These are phyloP conservation scores for Neurospora sp. DNA, from an alignment of 495 filamentous ascomycete genomes.

Conservation along the genomic window DNA sequence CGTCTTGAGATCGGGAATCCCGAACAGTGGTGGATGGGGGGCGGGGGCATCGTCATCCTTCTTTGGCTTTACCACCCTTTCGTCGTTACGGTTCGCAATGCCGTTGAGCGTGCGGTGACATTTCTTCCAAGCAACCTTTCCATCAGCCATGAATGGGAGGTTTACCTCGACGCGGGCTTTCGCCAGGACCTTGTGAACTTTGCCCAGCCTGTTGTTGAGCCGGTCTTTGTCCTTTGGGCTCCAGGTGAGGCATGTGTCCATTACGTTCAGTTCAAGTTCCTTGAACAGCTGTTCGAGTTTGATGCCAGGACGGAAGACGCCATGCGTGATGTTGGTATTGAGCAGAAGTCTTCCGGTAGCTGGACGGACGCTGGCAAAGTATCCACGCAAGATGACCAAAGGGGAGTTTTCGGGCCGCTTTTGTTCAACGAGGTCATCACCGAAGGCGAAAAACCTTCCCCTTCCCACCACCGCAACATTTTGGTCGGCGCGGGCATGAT, in stretches of 20 bases:
- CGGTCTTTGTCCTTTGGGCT: background rate
- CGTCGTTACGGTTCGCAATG: conserved; percentile 26
- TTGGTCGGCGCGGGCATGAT: conserved; percentile 24
- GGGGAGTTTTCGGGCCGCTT: conserved; percentile 18
- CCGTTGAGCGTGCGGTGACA: conserved; percentile 35
- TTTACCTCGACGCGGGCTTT: conserved; percentile 32
- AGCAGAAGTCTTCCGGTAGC: conserved; percentile 54
- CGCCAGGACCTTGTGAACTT: conserved; percentile 34
- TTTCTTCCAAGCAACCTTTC: background rate
- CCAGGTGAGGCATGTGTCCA: background rate
- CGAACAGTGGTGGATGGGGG: background rate
- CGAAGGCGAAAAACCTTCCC: conserved; percentile 34
- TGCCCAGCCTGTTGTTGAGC: background rate
- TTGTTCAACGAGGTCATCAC: conserved; percentile 7
- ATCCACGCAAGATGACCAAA: conserved; percentile 48
- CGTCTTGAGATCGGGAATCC: background rate
- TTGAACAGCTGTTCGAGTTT: conserved; percentile 15
- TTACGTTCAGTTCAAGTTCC: background rate
- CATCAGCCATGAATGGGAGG: conserved; percentile 16
- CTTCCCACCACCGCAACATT: conserved; percentile 24
- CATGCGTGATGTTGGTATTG: conserved; percentile 47
- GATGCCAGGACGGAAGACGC: conserved; percentile 30
- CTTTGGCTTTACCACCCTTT: background rate
- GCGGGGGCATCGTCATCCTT: background rate
- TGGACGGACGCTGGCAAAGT: conserved; percentile 55